Conservation (phyloP, 83 land plant genomes). For the Picea abies region DNA sequence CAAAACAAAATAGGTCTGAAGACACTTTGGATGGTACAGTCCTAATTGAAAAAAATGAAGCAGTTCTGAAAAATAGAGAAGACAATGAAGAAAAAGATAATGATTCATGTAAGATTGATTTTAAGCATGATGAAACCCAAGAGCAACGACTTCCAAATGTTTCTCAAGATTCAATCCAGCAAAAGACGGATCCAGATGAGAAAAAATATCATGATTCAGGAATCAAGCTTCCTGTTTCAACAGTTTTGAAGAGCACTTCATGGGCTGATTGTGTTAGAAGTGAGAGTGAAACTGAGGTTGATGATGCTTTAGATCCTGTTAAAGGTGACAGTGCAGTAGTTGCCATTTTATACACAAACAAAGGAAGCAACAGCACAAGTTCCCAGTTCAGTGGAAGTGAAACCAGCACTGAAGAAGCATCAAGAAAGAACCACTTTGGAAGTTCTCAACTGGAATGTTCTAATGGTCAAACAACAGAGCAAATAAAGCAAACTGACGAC, state of each 20-base stretch:
- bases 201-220: neutral
- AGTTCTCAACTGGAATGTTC: neutral
- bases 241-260: neutral
- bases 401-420: neutral
- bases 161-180: neutral
- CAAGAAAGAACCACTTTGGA: conserved; percentile 2
- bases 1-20: neutral
- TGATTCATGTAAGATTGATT: neutral
- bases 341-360: conserved; percentile 7
- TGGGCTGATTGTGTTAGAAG: conserved; percentile 7
- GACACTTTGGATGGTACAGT: neutral
- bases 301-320: conserved; percentile 14
- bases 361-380: neutral
- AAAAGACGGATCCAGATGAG: neutral
- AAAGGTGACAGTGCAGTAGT: conserved; percentile 16
- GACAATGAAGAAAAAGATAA: neutral
- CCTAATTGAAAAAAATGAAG: conserved; percentile 1
- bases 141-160: neutral
- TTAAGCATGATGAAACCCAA: conserved; percentile 2
- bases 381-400: neutral
- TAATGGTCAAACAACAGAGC: conserved; percentile 11
- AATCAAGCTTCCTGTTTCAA: neutral
- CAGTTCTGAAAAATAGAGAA: neutral
- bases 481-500: neutral
- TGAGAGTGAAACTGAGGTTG: conserved; percentile 14